phyloP scores from a whole-genome alignment of 345 rosid genomes.

The Eucalyptus curtisii region DNA sequence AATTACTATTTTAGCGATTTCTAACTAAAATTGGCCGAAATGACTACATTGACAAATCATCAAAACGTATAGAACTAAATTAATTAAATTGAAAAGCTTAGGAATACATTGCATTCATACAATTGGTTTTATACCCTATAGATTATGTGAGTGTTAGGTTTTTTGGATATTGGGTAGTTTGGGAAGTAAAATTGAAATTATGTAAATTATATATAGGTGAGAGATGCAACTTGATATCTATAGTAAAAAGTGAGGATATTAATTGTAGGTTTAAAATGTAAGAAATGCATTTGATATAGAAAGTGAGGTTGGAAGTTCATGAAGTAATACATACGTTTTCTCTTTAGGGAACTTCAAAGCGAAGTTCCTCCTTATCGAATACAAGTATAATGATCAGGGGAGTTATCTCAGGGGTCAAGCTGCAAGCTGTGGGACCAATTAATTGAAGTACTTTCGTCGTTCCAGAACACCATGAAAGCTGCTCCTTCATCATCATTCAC shows the following conservation, averaged over 20 bases:
- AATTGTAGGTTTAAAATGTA: neutral
- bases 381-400: neutral
- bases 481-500: neutral
- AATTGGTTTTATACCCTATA: neutral
- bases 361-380: neutral
- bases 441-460: neutral
- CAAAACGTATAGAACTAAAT: neutral
- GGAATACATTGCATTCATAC: accelerated
- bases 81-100: neutral
- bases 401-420: neutral
- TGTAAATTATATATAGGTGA: neutral
- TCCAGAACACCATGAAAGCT: neutral
- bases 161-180: neutral
- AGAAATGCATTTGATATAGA: neutral
- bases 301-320: neutral
- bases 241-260: neutral
- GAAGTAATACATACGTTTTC: neutral
- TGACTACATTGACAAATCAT: neutral
- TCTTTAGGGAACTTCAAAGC: neutral
- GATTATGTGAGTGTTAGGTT: neutral
- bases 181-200: neutral
- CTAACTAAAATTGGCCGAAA: accelerated
- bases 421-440: neutral
- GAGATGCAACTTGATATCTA: neutral
- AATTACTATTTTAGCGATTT: neutral